Base-by-base conservation (phyloP, 305 asterid genomes). In the Euphrasia arctica region DNA sequence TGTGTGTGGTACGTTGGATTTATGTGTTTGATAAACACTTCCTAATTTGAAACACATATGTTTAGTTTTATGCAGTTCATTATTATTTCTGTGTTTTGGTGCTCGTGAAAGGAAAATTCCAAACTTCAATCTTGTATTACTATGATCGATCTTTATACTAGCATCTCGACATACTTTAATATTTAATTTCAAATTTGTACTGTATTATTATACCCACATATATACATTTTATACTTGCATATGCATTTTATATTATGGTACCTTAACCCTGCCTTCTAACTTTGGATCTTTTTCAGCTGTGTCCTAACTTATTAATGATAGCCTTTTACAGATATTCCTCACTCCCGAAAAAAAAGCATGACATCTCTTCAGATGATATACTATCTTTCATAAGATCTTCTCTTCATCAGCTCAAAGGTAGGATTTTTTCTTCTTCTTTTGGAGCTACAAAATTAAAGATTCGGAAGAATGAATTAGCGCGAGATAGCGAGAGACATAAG, bases 261-360 rank as follows among this genome's bases (percentile, higher is more conserved):
- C 63, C 69, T 72, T 70, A 47, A 32, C 27, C 55, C 11, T 71
- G 54, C 62, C 34, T 54, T 28, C 49, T 72, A 50, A 45, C 52
- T 67, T 56, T 55, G 64, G 52, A 48, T 72, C 59, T 62, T 54
- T 54, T 73, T 36, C 62, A 63, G 67, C 62, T 61, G 73, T 69
- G 73, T 70, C 77, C 83, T 83, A 68, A 85, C 82, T 80, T 83
- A 74, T 69, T 58, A 67, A 68, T 68, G 90, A 72, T 83, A 82
- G 93, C 82, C 75, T 64, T 71, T 83, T 82, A 75, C 98, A 89
- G 98, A 85, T 83, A 80, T 79, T 83, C 90, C 28, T 77, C 92
- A 41, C 60, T 76, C 54, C 57, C 89, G 36, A 65, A 76, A 62
- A 63, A 69, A 60, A 68, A 73, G 39, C 72, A 18, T 55, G 68